These are phyloP conservation scores for Euphrasia confusa DNA, from an alignment of 257 asterid genomes.

Conservation along the genomic window DNA sequence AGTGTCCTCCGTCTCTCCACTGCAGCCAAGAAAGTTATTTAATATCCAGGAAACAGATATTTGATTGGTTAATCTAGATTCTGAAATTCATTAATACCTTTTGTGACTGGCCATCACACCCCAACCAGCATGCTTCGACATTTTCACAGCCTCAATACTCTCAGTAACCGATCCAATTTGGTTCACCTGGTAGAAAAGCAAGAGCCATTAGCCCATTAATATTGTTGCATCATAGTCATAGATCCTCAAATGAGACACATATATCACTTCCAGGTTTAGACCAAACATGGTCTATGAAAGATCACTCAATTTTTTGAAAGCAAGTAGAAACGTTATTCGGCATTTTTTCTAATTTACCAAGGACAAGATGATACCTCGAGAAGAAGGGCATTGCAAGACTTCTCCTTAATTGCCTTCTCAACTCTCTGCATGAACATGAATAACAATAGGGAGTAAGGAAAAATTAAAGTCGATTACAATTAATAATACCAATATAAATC, in stretches of 20 bases:
- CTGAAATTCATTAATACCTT: constrained; percentile 37
- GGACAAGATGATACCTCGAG: constrained; percentile 54
- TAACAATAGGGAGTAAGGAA: background rate
- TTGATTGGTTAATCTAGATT: background rate
- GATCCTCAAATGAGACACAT: background rate
- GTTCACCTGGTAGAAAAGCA: constrained; percentile 56
- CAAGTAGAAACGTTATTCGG: background rate
- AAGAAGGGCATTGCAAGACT: constrained; percentile 93
- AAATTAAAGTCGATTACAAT: background rate
- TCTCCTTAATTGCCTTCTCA: constrained; percentile 92
- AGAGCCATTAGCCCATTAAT: constrained; percentile 11
- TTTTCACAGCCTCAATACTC: constrained; percentile 91
- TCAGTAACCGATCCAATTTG: constrained; percentile 97
- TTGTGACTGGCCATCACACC: constrained; percentile 99
- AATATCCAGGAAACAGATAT: background rate
- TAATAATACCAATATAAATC: background rate
- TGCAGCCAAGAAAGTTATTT: constrained; percentile 28
- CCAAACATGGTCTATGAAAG: background rate
- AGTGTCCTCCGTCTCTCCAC: constrained; percentile 99
- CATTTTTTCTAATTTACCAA: background rate
- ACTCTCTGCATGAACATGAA: constrained; percentile 57
- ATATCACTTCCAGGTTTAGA: background rate
- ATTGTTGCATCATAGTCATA: background rate
- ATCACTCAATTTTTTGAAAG: background rate
- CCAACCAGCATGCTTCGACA: constrained; percentile 98